These are phyloP conservation scores for Boletus huronensis DNA, from an alignment of 768 basidiomycete genomes.

Conservation along the genomic window DNA sequence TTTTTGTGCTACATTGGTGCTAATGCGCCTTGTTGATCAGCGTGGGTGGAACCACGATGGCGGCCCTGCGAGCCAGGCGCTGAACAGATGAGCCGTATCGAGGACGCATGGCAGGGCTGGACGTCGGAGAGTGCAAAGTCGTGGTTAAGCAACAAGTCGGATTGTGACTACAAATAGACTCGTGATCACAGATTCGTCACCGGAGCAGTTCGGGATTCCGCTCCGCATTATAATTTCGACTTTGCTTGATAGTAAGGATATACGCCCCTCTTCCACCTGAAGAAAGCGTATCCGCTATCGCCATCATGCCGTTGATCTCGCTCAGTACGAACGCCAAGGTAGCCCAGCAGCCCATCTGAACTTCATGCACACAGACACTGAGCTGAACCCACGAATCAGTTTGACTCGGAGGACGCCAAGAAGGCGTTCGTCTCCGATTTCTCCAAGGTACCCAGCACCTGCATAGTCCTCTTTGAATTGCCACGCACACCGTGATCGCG, in stretches of 20 bases:
- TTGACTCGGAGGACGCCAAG: conserved; percentile 25
- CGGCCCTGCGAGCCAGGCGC: not conserved
- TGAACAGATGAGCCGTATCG: not conserved
- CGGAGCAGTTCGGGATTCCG: not conserved
- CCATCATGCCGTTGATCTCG: conserved; percentile 36
- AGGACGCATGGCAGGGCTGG: too few relatives aligned
- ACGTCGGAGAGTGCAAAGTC: not conserved
- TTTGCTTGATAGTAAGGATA: too few relatives aligned
- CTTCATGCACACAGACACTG: not conserved
- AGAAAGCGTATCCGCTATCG: not conserved
- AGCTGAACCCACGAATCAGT: not conserved
- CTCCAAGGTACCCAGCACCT: conserved; percentile 44
- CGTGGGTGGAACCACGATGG: not conserved
- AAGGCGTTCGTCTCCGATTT: conserved; percentile 46
- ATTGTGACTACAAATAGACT: too few relatives aligned
- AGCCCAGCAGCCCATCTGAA: not conserved
- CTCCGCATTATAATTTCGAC: not conserved
- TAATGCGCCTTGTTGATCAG: not conserved
- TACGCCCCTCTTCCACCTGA: not conserved
- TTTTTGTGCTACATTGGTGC: not conserved
- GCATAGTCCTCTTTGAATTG: not conserved
- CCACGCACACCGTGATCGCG: not conserved
- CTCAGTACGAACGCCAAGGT: conserved; percentile 41
- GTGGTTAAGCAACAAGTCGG: not conserved
- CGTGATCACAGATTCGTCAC: not conserved